phyloP scores from a whole-genome alignment of 75 land plant genomes.

The Sequoia sempervirens region DNA sequence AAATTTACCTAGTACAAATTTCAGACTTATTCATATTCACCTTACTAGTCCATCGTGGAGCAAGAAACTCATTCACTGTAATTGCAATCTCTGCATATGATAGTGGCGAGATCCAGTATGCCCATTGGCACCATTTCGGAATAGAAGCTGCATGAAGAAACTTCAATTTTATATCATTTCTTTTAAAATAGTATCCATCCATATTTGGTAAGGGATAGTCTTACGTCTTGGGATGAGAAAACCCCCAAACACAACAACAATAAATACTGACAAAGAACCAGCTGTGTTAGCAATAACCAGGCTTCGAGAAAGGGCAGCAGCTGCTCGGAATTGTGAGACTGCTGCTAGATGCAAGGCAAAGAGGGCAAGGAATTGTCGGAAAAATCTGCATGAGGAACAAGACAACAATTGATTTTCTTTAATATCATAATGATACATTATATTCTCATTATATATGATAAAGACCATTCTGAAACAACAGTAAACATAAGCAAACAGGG shows the following conservation, averaged over 20 bases:
- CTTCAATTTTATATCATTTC: not conserved
- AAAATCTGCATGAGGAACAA: constrained; percentile 42
- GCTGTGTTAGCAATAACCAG: constrained; percentile 29
- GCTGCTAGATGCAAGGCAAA: constrained; percentile 47
- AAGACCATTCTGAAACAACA: not conserved
- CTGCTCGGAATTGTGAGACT: constrained; percentile 42
- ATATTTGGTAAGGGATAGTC: not conserved
- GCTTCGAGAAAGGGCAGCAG: constrained; percentile 44
- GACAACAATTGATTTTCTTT: not conserved
- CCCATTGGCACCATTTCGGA: constrained; percentile 66
- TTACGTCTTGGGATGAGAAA: constrained; percentile 53
- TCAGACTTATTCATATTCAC: not conserved
- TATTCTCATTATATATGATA: not conserved
- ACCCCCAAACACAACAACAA: constrained; percentile 54
- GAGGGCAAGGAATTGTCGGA: constrained; percentile 47
- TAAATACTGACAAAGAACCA: constrained; percentile 28
- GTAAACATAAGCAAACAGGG: not conserved
- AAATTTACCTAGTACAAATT: too few relatives aligned
- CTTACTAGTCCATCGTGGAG: constrained; percentile 72
- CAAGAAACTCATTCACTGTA: constrained; percentile 59
- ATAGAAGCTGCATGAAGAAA: constrained; percentile 37
- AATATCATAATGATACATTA: not conserved
- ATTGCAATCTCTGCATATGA: constrained; percentile 53
- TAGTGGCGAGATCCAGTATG: constrained; percentile 62
- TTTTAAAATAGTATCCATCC: not conserved